phyloP scores from a whole-genome alignment of 768 basidiomycete genomes.

The Lentinula aciculospora region DNA sequence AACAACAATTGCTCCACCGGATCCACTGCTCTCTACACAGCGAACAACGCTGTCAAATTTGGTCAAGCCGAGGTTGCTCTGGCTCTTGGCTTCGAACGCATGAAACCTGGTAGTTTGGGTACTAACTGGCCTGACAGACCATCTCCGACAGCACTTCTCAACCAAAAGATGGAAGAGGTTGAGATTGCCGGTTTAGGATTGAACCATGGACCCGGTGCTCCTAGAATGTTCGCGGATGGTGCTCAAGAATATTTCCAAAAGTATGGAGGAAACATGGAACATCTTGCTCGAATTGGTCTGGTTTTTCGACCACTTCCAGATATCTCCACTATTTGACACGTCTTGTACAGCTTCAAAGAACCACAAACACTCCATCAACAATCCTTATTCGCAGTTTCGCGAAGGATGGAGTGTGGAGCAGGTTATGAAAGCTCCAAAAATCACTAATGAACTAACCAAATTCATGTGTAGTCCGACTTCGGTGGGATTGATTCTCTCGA shows the following conservation, averaged over 20 bases:
- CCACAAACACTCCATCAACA: conserved; percentile 74
- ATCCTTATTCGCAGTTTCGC: conserved; percentile 84
- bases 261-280: conserved; percentile 60
- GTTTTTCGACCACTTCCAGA: background rate
- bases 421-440: conserved; percentile 58
- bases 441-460: conserved; percentile 71
- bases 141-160: conserved; percentile 43
- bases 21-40: conserved; percentile 70
- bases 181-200: conserved; percentile 46
- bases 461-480: conserved; percentile 88
- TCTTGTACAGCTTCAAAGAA: conserved; percentile 64
- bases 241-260: conserved; percentile 74
- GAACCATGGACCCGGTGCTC: conserved; percentile 66
- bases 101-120: conserved; percentile 69
- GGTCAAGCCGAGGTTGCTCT: conserved; percentile 70
- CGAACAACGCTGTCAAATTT: conserved; percentile 63
- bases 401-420: conserved; percentile 73
- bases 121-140: conserved; percentile 55
- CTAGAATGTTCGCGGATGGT: conserved; percentile 72
- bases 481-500: no score
- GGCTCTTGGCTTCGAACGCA: conserved; percentile 84
- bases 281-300: conserved; percentile 75
- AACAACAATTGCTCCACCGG: conserved; percentile 89
- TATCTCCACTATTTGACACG: background rate
- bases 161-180: conserved; percentile 36